A percentile compares a stretch with the other conserved stretches of the same genome.
Evolutionary conservation across 2,329 filamentous ascomycete species (phyloP).

Genomic region (Epicoccum nigrum): DNA sequence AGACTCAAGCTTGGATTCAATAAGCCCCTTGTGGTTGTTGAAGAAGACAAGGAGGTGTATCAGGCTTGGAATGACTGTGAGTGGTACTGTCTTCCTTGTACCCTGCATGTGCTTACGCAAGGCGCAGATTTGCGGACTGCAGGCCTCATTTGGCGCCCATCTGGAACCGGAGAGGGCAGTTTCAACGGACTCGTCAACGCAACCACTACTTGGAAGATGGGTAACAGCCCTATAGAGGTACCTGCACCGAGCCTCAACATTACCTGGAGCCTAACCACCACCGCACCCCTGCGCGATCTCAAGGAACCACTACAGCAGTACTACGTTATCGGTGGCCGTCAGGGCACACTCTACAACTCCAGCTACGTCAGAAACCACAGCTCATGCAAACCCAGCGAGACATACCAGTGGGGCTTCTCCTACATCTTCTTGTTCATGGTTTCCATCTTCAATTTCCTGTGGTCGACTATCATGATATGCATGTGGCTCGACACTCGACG

Average conservation of each 20-base stretch:
- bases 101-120: neutral
- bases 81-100: neutral
- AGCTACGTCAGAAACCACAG: slow-evolving; percentile 30
- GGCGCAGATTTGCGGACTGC: neutral
- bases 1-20: slow-evolving; percentile 24
- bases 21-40: neutral
- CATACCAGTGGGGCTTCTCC: slow-evolving; percentile 45
- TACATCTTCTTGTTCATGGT: slow-evolving; percentile 47
- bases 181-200: neutral
- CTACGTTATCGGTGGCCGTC: slow-evolving; percentile 13
- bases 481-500: slow-evolving; percentile 43
- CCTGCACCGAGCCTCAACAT: neutral
- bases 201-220: neutral
- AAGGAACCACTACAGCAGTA: neutral
- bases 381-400: slow-evolving; percentile 40
- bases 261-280: neutral
- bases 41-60: slow-evolving; percentile 17
- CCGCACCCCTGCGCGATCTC: neutral
- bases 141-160: neutral
- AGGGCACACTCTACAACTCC: slow-evolving; percentile 24
- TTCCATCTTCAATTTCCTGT: slow-evolving; percentile 43
- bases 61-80: slow-evolving; percentile 25
- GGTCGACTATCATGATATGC: slow-evolving; percentile 40
- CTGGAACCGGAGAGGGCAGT: neutral
- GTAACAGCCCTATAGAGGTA: neutral